phyloP scores from a whole-genome alignment of 768 basidiomycete species.

The Sistotremastrum niveocremeum region DNA sequence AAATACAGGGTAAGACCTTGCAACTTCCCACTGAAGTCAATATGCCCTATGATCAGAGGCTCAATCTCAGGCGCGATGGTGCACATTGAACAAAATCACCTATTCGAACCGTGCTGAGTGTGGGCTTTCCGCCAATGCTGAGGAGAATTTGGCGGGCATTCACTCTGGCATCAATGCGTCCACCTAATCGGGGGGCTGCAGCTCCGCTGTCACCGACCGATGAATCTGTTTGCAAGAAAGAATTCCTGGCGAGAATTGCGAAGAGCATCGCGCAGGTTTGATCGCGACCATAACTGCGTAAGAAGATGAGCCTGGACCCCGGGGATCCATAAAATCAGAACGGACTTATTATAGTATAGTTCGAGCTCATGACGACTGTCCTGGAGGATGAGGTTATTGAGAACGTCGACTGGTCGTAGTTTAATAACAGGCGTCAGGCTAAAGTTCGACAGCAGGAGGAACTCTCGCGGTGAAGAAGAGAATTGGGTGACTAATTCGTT shows the following conservation, averaged over 20 bases:
- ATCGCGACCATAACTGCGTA: constrained; percentile 70
- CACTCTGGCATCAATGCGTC: too few species aligned
- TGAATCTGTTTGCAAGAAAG: constrained; percentile 42
- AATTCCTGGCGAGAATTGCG: constrained; percentile 73
- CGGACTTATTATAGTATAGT: constrained; percentile 22
- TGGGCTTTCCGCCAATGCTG: constrained; percentile 41
- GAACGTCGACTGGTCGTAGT: constrained; percentile 72
- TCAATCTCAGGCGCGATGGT: not conserved
- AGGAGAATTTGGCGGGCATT: constrained; percentile 15
- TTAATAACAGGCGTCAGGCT: constrained; percentile 73
- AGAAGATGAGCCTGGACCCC: not conserved
- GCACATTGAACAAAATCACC: too few species aligned
- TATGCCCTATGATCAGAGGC: constrained; percentile 32
- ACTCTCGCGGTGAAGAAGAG: constrained; percentile 59
- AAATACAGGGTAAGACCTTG: constrained; percentile 85
- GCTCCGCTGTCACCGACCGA: not conserved
- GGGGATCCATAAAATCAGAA: not conserved
- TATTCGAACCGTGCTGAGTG: constrained; percentile 35
- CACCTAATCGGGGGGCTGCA: too few species aligned
- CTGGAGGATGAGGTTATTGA: constrained; percentile 70
- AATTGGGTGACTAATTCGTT: constrained; percentile 81
- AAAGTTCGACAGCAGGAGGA: constrained; percentile 79
- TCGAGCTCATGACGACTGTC: constrained; percentile 28
- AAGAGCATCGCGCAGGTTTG: constrained; percentile 89
- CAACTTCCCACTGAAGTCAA: constrained; percentile 72